Evolutionary conservation across 768 basidiomycete genomes (phyloP), one percentile per base, ranked within the genome.

Genomic region (Phylloporus arenicola): DNA sequence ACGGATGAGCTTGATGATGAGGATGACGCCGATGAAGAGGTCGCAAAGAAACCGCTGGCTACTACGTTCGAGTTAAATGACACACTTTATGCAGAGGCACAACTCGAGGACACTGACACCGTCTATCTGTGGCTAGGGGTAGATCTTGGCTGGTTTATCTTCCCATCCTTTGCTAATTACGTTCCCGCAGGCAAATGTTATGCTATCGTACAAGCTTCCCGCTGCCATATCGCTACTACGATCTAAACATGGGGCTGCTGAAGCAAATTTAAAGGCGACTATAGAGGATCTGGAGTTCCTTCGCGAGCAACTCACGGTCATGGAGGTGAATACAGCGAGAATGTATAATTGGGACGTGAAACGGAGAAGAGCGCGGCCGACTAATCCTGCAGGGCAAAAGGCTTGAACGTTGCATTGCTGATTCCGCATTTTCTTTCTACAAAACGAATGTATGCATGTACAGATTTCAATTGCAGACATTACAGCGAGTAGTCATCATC

Each of bases 311-410:
- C 76, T 93, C 46, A 98, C 96, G 5, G 81, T 96, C 10, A 96
- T 97, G 89, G 94, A 99, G 64, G 83, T 84, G 34, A 98, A 98
- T 64, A 93, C 90, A 12, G 95, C 95, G 6, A 76, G 95, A 33
- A 86, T 95, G 46, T 97, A 95, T 65, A 99, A 98, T 64, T 94
- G 88, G 87, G 92, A 95, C 64, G 92, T 95, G 25, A 91, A 90
- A 64, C 71, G 84, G 57, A 74, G 92, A 65, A 71, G 89, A 65
- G 84, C 84, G 42, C 68, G 68, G 57, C 68, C 70, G 57, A 62
- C 61, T 45, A 74, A 71, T 45, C 53, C 58, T 29, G 41, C 52
- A 20, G 51, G 30, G 25, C 46, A 51, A 42, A 57, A 51, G n/a
- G 33, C 20, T 20, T 63, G 55, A 64, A 30, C 13, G 13, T n/a